These are phyloP conservation scores for Wickerhamiella sorbophila DNA, from an alignment of 805 yeast genomes.

Conservation along the genomic window DNA sequence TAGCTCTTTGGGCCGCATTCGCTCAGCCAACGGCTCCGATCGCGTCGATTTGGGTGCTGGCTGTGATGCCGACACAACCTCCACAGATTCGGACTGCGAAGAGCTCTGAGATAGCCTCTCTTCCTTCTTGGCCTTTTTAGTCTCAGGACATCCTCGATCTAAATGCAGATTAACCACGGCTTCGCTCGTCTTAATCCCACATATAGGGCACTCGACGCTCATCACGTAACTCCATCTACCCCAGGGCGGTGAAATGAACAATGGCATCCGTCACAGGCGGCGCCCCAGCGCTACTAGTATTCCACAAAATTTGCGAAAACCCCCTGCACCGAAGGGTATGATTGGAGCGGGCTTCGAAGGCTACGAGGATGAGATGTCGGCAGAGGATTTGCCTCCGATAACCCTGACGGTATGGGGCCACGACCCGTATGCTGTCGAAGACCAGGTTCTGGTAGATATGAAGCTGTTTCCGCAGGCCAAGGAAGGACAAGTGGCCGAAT, in stretches of 20 bases:
- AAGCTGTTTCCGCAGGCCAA: slow-evolving; percentile 38
- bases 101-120: neutral
- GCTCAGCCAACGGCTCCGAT: slow-evolving; percentile 51
- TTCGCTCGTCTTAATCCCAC: slow-evolving; percentile 20
- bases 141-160: slow-evolving; percentile 24
- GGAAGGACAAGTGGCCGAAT: slow-evolving; percentile 67
- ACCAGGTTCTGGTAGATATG: slow-evolving; percentile 51
- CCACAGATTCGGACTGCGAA: neutral
- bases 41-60: neutral
- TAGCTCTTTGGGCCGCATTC: slow-evolving; percentile 61
- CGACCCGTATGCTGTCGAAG: slow-evolving; percentile 43
- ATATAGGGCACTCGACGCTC: slow-evolving; percentile 22
- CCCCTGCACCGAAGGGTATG: neutral
- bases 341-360: neutral
- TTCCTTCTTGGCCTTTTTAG: neutral
- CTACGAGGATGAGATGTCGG: neutral
- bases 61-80: slow-evolving; percentile 1
- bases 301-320: neutral
- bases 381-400: slow-evolving; percentile 5
- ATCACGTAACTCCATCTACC: slow-evolving; percentile 1
- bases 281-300: neutral
- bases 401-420: slow-evolving; percentile 36
- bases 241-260: neutral
- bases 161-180: slow-evolving; percentile 23
- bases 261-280: neutral